These are phyloP conservation scores for Xylariales sp. DNA, from an alignment of 2,329 filamentous ascomycete species.

Conservation along the genomic window DNA sequence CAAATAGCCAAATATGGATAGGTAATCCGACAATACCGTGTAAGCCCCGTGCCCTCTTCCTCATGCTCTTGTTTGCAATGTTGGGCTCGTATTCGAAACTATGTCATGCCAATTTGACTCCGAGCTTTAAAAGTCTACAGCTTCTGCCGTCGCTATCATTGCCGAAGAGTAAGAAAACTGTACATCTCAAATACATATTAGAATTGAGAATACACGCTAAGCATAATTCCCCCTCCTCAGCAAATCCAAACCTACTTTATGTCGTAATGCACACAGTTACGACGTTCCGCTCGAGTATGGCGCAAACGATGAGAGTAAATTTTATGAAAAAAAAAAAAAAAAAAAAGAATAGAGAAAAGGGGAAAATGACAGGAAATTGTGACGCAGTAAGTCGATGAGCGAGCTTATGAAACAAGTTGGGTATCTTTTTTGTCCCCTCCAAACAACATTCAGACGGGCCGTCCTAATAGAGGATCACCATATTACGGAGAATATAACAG, in stretches of 20 bases:
- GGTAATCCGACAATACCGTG: slow-evolving; percentile 24
- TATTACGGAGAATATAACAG: slow-evolving; percentile 43
- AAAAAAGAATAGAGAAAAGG: slow-evolving; percentile 4
- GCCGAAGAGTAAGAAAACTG: slow-evolving; percentile 4
- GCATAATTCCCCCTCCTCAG: neutral
- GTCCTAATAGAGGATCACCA: slow-evolving; percentile 39
- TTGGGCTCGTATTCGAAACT: slow-evolving; percentile 18
- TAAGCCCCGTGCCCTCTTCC: slow-evolving; percentile 3
- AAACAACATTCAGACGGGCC: slow-evolving; percentile 35
- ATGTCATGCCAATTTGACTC: slow-evolving; percentile 21
- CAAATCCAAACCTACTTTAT: slow-evolving; percentile 29
- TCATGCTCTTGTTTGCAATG: slow-evolving; percentile 20
- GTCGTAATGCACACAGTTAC: slow-evolving; percentile 25
- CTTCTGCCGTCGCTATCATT: neutral
- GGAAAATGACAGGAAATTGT: slow-evolving; percentile 41
- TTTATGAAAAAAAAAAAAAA: slow-evolving; percentile 10
- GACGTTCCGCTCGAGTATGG: slow-evolving; percentile 7
- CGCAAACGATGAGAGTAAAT: slow-evolving; percentile 33
- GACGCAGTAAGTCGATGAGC: slow-evolving; percentile 49
- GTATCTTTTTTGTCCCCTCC: slow-evolving; percentile 50
- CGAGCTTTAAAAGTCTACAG: slow-evolving; percentile 3
- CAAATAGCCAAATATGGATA: slow-evolving; percentile 40
- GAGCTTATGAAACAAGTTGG: slow-evolving; percentile 49
- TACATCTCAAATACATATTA: slow-evolving; percentile 18
- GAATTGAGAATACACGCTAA: slow-evolving; percentile 25